A percentile compares a stretch with the other conserved stretches of the same genome.
Conservation (phyloP, 2,329 filamentous ascomycete species). For the Penicillium italicum region DNA sequence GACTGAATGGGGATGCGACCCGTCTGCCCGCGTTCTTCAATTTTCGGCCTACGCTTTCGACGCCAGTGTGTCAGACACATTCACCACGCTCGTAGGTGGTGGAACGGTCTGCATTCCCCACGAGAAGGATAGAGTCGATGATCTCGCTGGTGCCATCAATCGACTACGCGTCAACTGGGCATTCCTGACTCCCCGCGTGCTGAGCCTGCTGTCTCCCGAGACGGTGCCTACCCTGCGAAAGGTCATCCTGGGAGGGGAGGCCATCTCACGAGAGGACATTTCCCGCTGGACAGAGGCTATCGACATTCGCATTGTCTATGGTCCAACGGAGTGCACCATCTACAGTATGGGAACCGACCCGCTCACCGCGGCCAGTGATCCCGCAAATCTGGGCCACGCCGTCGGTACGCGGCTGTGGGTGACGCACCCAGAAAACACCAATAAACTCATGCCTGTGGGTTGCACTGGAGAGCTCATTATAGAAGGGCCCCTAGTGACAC, state of each 20-base stretch:
- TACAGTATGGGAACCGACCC: neutral
- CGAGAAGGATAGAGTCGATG: neutral
- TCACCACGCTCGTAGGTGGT: neutral
- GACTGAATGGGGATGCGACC: constrained; percentile 41
- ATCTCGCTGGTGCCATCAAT: neutral
- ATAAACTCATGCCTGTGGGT: neutral
- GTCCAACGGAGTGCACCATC: constrained; percentile 18
- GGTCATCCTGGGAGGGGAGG: constrained; percentile 21
- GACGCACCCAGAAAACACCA: neutral
- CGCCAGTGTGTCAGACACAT: neutral
- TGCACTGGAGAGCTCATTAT: neutral
- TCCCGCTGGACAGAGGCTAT: constrained; percentile 13
- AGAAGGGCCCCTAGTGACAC: neutral
- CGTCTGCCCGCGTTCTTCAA: constrained; percentile 35
- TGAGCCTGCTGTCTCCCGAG: constrained; percentile 14
- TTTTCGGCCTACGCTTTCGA: constrained; percentile 30
- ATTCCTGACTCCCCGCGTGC: constrained; percentile 15
- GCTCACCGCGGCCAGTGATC: neutral
- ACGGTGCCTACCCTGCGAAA: constrained; percentile 15
- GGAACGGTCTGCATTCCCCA: neutral
- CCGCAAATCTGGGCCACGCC: neutral
- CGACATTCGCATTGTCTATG: constrained; percentile 17
- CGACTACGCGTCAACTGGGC: neutral
- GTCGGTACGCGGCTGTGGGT: neutral
- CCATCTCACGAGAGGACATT: constrained; percentile 13